Base-by-base conservation (phyloP, 2,329 filamentous ascomycete species). In the Ophiostoma sp. region DNA sequence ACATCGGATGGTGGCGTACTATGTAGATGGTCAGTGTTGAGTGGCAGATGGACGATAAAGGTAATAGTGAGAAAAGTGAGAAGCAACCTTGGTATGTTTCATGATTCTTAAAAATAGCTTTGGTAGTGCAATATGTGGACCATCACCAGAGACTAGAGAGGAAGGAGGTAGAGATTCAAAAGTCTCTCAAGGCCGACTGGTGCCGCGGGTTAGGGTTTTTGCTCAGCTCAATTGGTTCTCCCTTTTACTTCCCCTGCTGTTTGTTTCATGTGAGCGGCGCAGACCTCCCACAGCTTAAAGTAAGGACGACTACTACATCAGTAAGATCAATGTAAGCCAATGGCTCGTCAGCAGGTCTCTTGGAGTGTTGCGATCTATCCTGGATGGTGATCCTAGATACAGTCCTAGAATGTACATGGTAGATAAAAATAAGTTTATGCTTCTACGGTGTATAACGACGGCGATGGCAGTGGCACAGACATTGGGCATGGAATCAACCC, bases 151-250 rank as follows among this genome's bases (percentile, higher is more conserved):
- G 44, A 48, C 52, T 13, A 57, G 44, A 57, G 44, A 48, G 44
- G 44, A 48, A 48, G 44, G 20, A 48, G 44, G 44, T 5, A n/a
- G 44, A 20, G 44, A n/a, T n/a, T 48, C 44, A 48, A 31, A 31
- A 48, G 44, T 6, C 20, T 8, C 17, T 7, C 20, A 17, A n/a
- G 39, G 27, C 33, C 54, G 54, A 23, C 57, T 31, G 57, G 27
- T 62, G 27, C 57, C 57, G 57, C 57, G 57, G 57, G 57, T 31
- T 62, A 35, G 57, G 52, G n/a, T 57, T 57, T 27, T 17, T 33
- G 27, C 27, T 62, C 57, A 31, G 57, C 57, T 62, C 57, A 23
- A 20, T 13, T 17, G 27, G 7, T 62, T 62, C 57, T 33, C 27
- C 15, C 57, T 57, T 15, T 15, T 13, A 48, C 13, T 57, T 31